phyloP scores from a whole-genome alignment of 305 asterid genomes.

The Fraxinus platypoda region DNA sequence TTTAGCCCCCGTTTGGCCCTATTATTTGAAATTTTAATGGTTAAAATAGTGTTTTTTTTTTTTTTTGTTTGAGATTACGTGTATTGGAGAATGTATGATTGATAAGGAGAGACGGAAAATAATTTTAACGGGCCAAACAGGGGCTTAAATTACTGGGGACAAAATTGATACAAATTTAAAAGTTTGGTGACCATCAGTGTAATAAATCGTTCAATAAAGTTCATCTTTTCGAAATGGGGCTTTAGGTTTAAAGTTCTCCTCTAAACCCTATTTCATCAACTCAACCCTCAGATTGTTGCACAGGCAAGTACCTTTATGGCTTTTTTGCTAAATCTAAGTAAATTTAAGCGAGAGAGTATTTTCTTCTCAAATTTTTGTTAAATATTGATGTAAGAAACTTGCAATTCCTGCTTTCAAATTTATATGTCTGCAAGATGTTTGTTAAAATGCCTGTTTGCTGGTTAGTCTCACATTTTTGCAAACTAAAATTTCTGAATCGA shows the following conservation, averaged over 20 bases:
- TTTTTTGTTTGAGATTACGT: too few species aligned
- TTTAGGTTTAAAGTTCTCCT: background rate
- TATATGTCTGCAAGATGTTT: background rate
- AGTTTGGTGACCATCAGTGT: background rate
- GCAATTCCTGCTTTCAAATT: background rate
- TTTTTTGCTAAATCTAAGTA: background rate
- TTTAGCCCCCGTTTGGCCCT: too few species aligned
- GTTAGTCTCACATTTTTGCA: background rate
- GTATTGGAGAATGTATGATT: too few species aligned
- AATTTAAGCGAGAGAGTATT: background rate
- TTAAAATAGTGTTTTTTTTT: too few species aligned
- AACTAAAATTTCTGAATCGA: background rate
- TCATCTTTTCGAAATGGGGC: background rate
- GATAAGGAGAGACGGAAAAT: too few species aligned
- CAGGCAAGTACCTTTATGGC: background rate
- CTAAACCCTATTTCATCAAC: background rate
- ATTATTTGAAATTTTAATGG: too few species aligned
- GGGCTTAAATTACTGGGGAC: background rate
- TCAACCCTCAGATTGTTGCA: background rate
- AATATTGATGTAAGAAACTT: background rate
- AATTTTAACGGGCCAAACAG: too few species aligned
- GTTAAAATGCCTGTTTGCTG: background rate
- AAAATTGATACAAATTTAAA: background rate
- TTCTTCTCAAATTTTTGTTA: background rate
- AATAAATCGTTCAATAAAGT: too few species aligned